phyloP scores from a whole-genome alignment of 208 protist genomes.

The Leptomonas seymouri region DNA sequence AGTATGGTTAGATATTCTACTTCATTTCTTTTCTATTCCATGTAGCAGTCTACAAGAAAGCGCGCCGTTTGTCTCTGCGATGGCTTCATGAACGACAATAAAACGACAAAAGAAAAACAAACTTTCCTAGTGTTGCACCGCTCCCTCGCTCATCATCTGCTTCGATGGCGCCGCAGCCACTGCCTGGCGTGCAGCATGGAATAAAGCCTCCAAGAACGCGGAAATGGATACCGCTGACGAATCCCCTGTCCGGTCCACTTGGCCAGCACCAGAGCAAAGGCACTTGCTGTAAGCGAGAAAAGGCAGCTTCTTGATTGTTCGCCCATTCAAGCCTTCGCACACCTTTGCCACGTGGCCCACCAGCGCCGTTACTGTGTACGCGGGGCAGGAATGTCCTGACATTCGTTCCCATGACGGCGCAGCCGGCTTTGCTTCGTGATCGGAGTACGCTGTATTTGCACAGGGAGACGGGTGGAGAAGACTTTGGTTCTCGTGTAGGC shows the following conservation, averaged over 20 bases:
- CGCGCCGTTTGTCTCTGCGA: no score
- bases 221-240: neutral
- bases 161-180: neutral
- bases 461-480: no score
- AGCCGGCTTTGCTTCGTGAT: neutral
- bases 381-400: neutral
- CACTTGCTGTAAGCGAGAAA: slow-evolving; percentile 80
- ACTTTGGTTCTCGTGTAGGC: no score
- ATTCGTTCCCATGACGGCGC: neutral
- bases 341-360: slow-evolving; percentile 38
- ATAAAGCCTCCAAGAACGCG: slow-evolving; percentile 20
- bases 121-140: no score
- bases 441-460: no score
- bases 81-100: no score
- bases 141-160: neutral
- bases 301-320: slow-evolving; percentile 92
- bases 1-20: no score
- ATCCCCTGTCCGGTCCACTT: neutral
- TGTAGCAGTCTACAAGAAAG: no score
- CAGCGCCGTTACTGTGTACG: slow-evolving; percentile 10
- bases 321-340: slow-evolving; percentile 87
- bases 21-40: no score
- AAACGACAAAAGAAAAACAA: no score
- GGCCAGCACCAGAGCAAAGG: slow-evolving; percentile 4
- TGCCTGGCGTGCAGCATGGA: slow-evolving; percentile 9